Base-by-base conservation (phyloP, 495 filamentous ascomycete genomes). In the Podospora pseudocomata region DNA sequence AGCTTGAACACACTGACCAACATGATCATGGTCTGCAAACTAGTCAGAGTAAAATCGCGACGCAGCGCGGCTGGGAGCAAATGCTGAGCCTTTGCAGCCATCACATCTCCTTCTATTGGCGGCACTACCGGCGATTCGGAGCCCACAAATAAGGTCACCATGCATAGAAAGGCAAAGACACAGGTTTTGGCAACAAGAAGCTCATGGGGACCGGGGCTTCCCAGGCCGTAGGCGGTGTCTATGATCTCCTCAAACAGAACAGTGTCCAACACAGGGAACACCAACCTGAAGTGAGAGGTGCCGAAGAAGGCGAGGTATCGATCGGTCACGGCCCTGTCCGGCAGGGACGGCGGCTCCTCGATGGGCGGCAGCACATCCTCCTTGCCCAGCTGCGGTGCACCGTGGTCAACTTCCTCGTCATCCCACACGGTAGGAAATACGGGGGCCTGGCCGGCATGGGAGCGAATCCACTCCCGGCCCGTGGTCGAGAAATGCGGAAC, bases 401-500 rank as follows among this genome's bases (percentile, higher is more conserved):
- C 30, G 20, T 59, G 64, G 18, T 60, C 53, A 20, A 53, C 53
- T 54, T 53, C 34, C 1, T 65, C 69, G 4, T 70, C 58, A 4
- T 76, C 76, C 53, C 73, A 79, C 44, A 84, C 70, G 15, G 71
- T 78, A 39, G 79, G 78, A 53, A 81, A 72, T 16, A 77, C 69
- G 16, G 82, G 72, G 6, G 67, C 68, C 67, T 84, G 78, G 13
- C 83, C 84, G 4, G 84, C 83, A 18, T 79, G 78, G 23, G 81
- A 73, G 39, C 78, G 73, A 44, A 86, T 80, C 81, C 82, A 84
- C 67, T 76, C 71, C 61, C 78, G 80, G 1, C 83, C 82, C 44
- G 82, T 80, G 1, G 76, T 75, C 0, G 83, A 76, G 39, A 86
- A 72, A 32, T 82, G 77, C 13, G 83, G 84, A 9, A 84, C 78